Percentiles rank a stretch among this genome's conserved stretches.
Conservation (phyloP, 257 asterid genomes). For the Fraxinus excelsior region DNA sequence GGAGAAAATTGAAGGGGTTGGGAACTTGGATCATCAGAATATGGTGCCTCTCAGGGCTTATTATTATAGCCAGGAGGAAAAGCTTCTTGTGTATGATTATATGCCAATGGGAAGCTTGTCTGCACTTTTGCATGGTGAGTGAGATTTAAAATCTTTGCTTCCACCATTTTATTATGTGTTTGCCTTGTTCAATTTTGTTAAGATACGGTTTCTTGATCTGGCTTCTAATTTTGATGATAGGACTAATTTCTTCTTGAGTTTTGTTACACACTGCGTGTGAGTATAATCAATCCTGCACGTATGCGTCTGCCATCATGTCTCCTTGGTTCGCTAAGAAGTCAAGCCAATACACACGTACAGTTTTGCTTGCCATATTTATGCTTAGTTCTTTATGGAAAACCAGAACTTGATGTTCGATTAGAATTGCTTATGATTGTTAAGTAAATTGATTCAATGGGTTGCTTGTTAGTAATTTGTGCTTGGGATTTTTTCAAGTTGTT, state of each 20-base stretch:
- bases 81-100: constrained; percentile 84
- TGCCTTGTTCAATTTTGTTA: background rate
- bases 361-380: background rate
- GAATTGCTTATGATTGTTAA: constrained; percentile 2
- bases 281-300: too few species aligned
- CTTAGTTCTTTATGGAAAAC: constrained; percentile 1
- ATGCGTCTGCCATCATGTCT: too few species aligned
- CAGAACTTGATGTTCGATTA: background rate
- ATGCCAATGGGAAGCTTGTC: constrained; percentile 94
- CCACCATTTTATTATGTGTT: background rate
- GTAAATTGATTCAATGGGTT: background rate
- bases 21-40: constrained; percentile 73
- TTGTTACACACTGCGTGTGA: background rate
- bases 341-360: too few species aligned
- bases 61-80: constrained; percentile 81
- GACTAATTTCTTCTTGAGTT: background rate
- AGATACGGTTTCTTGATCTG: background rate
- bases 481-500: constrained; percentile 31
- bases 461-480: constrained; percentile 6
- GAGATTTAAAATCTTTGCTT: background rate
- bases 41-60: constrained; percentile 86
- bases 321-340: too few species aligned
- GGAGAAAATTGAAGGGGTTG: constrained; percentile 73
- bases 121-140: constrained; percentile 80
- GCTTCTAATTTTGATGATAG: constrained; percentile 11